Evolutionary conservation across 2,329 filamentous ascomycete species (phyloP).

Genomic region (Hymenoscyphus albidus): DNA sequence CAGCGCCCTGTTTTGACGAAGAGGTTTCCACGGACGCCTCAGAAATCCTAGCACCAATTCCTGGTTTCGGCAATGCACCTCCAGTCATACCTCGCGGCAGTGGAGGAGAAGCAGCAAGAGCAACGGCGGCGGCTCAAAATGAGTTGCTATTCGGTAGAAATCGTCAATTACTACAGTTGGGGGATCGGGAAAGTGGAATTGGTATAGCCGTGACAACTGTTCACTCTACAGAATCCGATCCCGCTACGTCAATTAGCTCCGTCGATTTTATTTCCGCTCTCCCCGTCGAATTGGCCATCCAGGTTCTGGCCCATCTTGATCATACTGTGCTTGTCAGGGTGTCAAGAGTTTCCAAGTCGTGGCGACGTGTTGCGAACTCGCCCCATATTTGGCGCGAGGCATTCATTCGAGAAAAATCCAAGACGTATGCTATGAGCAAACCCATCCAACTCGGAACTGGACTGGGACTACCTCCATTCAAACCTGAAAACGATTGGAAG

Average conservation of each 20-base stretch:
- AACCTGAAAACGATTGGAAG: slow-evolving; percentile 75
- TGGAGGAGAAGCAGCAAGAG: slow-evolving; percentile 58
- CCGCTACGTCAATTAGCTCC: slow-evolving; percentile 45
- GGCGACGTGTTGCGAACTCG: slow-evolving; percentile 46
- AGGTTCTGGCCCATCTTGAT: slow-evolving; percentile 55
- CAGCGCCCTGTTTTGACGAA: slow-evolving; percentile 18
- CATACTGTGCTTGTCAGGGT: slow-evolving; percentile 48
- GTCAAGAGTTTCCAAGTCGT: slow-evolving; percentile 48
- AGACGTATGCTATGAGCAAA: slow-evolving; percentile 55
- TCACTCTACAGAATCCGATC: slow-evolving; percentile 31
- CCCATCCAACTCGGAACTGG: slow-evolving; percentile 51
- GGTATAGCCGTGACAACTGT: slow-evolving; percentile 49
- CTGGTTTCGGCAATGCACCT: slow-evolving; percentile 46
- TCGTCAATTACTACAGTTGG: slow-evolving; percentile 40
- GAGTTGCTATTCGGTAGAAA: slow-evolving; percentile 40
- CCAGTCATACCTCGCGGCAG: slow-evolving; percentile 58
- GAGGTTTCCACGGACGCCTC: slow-evolving; percentile 22
- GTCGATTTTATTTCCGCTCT: slow-evolving; percentile 56
- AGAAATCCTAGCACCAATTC: slow-evolving; percentile 26
- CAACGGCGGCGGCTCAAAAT: slow-evolving; percentile 56
- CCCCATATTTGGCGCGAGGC: slow-evolving; percentile 62
- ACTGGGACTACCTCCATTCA: slow-evolving; percentile 51
- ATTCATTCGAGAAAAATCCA: slow-evolving; percentile 57
- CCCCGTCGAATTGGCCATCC: slow-evolving; percentile 56
- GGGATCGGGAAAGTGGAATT: slow-evolving; percentile 61